A percentile compares a stretch with the other conserved stretches of the same genome.
These are phyloP conservation scores for Botrytis galanthina DNA, from an alignment of 2,329 filamentous ascomycete genomes.

Conservation along the genomic window DNA sequence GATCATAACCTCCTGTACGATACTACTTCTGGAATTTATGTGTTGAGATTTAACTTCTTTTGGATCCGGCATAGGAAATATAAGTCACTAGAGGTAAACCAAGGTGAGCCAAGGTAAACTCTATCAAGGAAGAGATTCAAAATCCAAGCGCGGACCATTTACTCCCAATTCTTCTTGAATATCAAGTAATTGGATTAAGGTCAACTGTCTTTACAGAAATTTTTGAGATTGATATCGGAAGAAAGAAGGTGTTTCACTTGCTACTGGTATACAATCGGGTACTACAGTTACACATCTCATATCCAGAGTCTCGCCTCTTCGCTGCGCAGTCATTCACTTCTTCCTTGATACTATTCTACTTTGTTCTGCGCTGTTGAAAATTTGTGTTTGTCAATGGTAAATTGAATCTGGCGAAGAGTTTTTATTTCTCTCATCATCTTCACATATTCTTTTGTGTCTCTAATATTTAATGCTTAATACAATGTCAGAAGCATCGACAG, in stretches of 20 bases:
- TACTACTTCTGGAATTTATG: background rate
- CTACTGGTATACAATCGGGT: background rate
- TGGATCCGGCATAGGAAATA: background rate
- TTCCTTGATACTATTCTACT: background rate
- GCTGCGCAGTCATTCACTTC: background rate
- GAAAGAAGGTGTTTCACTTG: background rate
- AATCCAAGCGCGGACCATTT: background rate
- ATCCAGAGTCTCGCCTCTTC: background rate
- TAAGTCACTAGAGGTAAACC: background rate
- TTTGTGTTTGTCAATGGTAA: background rate
- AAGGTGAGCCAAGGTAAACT: conserved; percentile 5
- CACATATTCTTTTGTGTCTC: background rate
- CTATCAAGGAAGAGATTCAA: background rate
- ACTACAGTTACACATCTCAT: background rate
- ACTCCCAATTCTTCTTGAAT: background rate
- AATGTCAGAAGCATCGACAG: background rate
- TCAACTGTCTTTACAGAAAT: background rate
- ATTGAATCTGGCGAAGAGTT: background rate
- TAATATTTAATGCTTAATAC: conserved; percentile 8
- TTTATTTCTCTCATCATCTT: background rate
- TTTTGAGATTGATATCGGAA: background rate
- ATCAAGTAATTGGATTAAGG: background rate
- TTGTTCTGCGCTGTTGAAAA: background rate
- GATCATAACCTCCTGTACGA: background rate
- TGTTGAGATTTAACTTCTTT: background rate